Evolutionary conservation across 495 filamentous ascomycete species (phyloP).

Genomic region (Aspergillus egyptiacus): DNA sequence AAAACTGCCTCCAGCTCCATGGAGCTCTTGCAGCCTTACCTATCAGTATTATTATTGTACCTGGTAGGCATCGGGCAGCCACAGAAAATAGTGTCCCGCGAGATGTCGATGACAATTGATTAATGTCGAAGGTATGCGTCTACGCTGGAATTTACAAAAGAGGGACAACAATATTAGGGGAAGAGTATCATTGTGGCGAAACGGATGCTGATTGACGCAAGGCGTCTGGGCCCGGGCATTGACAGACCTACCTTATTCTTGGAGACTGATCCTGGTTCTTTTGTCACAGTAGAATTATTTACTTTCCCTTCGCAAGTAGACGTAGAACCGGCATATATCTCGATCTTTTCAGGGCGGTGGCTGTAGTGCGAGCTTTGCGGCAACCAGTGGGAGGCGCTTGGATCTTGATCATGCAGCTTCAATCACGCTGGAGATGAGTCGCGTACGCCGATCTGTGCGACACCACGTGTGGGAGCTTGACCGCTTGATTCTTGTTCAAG

Average conservation of each 20-base stretch:
- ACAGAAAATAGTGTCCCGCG: background rate
- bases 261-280: too few relatives aligned
- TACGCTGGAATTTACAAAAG: too few relatives aligned
- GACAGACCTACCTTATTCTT: too few relatives aligned
- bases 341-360: too few relatives aligned
- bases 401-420: constrained; percentile 6
- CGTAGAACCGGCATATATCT: background rate
- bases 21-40: background rate
- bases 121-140: background rate
- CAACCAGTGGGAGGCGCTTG: background rate
- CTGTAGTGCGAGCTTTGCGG: background rate
- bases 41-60: background rate
- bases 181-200: too few relatives aligned
- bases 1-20: constrained; percentile 17
- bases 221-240: too few relatives aligned
- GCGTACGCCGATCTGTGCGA: constrained; percentile 23
- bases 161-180: too few relatives aligned
- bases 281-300: too few relatives aligned
- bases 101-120: background rate
- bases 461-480: constrained; percentile 33
- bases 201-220: too few relatives aligned
- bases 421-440: constrained; percentile 7
- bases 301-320: too few relatives aligned
- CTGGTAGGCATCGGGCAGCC: background rate
- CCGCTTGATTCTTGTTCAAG: too few relatives aligned